These are phyloP conservation scores for Candida multigemmis DNA, from an alignment of 805 yeast species.

Conservation along the genomic window DNA sequence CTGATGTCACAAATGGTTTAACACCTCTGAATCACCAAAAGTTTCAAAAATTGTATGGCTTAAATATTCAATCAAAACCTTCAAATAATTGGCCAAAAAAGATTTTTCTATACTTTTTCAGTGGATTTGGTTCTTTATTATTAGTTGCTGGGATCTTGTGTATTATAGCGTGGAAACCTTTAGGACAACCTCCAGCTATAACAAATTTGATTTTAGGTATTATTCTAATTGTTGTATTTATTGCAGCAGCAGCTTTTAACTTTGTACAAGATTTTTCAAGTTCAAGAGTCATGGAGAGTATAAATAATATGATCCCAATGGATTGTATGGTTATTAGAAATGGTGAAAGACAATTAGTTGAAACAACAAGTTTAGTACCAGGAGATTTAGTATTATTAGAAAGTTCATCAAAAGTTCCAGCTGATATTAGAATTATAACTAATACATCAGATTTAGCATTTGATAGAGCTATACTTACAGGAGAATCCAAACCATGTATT, in stretches of 20 bases:
- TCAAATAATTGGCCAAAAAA: constrained; percentile 20
- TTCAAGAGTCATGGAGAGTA: constrained; percentile 39
- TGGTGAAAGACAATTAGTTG: constrained; percentile 15
- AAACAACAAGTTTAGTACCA: constrained; percentile 30
- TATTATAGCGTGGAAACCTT: constrained; percentile 37
- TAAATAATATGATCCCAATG: constrained; percentile 32
- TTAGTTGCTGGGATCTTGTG: constrained; percentile 33
- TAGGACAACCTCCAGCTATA: constrained; percentile 37
- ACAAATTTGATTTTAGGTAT: constrained; percentile 37
- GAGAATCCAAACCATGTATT: constrained; percentile 35
- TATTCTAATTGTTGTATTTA: constrained; percentile 28
- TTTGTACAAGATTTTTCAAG: constrained; percentile 40
- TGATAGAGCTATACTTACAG: constrained; percentile 40
- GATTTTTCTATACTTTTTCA: constrained; percentile 32
- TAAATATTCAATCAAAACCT: constrained; percentile 29
- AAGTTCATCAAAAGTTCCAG: constrained; percentile 36
- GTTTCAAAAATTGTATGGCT: constrained; percentile 17
- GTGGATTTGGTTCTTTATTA: constrained; percentile 39
- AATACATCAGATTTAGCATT: constrained; percentile 28
- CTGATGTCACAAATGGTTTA: constrained; percentile 15
- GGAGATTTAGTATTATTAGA: constrained; percentile 33
- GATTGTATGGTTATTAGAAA: constrained; percentile 26
- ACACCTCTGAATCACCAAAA: constrained; percentile 5
- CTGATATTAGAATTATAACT: constrained; percentile 35
- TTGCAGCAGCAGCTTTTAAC: constrained; percentile 34